Conservation (phyloP, 2,329 filamentous ascomycete species). For the Fusarium vanettenii region DNA sequence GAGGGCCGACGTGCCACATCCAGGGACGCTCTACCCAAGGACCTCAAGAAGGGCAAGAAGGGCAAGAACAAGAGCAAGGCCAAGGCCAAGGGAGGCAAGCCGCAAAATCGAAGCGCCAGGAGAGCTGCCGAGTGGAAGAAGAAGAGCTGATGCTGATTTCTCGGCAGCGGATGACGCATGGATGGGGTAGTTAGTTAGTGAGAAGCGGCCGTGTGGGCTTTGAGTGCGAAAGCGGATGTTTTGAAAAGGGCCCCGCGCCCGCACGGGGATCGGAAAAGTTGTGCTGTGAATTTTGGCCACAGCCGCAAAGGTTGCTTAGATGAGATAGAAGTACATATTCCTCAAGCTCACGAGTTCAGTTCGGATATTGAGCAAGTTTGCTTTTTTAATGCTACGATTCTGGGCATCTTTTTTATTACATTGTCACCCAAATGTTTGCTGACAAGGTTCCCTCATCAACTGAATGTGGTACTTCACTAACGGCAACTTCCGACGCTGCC, state of each 20-base stretch:
- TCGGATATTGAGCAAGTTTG: slow-evolving; percentile 3
- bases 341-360: background rate
- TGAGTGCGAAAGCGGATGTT: slow-evolving; percentile 8
- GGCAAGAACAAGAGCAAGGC: slow-evolving; percentile 56
- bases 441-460: background rate
- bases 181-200: background rate
- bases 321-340: slow-evolving; percentile 24
- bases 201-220: slow-evolving; percentile 13
- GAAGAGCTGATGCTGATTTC: slow-evolving; percentile 43
- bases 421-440: background rate
- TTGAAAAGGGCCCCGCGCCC: slow-evolving; percentile 20
- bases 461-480: background rate
- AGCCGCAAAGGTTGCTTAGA: slow-evolving; percentile 21
- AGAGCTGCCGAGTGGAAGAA: slow-evolving; percentile 60
- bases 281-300: slow-evolving; percentile 31
- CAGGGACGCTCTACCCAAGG: slow-evolving; percentile 72
- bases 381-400: slow-evolving; percentile 2
- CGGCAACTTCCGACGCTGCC: background rate
- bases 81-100: slow-evolving; percentile 60
- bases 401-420: background rate
- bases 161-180: slow-evolving; percentile 5
- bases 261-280: slow-evolving; percentile 27
- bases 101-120: slow-evolving; percentile 52
- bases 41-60: slow-evolving; percentile 69
- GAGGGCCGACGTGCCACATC: slow-evolving; percentile 81